Evolutionary conservation across 768 basidiomycete genomes (phyloP).

Genomic region (Termitomyces sp.): DNA sequence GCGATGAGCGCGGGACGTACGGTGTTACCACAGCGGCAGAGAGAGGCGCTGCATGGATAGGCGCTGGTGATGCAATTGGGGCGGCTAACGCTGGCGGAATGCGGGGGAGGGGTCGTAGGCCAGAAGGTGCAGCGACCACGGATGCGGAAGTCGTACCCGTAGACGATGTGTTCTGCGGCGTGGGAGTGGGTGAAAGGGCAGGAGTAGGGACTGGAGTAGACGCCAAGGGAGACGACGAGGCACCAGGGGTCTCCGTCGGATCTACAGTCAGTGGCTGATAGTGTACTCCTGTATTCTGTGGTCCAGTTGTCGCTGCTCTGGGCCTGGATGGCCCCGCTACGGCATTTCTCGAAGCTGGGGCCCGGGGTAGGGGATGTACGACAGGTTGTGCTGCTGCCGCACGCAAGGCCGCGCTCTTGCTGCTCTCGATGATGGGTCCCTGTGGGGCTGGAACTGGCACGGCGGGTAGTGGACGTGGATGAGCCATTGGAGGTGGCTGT

Average conservation of each 20-base stretch:
- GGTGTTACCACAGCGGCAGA: not conserved
- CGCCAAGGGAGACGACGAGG: constrained; percentile 3
- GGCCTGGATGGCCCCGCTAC: constrained; percentile 10
- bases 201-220: constrained; percentile 4
- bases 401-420: constrained; percentile 9
- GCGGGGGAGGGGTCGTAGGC: constrained; percentile 20
- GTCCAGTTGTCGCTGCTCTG: constrained; percentile 11
- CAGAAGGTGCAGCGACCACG: not conserved
- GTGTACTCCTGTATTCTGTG: constrained; percentile 18
- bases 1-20: constrained; percentile 8
- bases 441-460: constrained; percentile 11
- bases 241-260: constrained; percentile 4
- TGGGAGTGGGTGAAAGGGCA: constrained; percentile 4
- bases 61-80: not conserved
- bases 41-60: constrained; percentile 2
- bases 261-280: constrained; percentile 26
- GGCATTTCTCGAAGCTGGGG: constrained; percentile 8
- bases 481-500: not conserved
- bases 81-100: constrained; percentile 14
- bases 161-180: not conserved
- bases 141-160: not conserved
- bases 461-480: constrained; percentile 21
- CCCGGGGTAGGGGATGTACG: not conserved
- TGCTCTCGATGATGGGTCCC: constrained; percentile 11
- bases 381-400: not conserved